Evolutionary conservation across 768 basidiomycete species (phyloP).

Genomic region (Suillus fuscotomentosus): DNA sequence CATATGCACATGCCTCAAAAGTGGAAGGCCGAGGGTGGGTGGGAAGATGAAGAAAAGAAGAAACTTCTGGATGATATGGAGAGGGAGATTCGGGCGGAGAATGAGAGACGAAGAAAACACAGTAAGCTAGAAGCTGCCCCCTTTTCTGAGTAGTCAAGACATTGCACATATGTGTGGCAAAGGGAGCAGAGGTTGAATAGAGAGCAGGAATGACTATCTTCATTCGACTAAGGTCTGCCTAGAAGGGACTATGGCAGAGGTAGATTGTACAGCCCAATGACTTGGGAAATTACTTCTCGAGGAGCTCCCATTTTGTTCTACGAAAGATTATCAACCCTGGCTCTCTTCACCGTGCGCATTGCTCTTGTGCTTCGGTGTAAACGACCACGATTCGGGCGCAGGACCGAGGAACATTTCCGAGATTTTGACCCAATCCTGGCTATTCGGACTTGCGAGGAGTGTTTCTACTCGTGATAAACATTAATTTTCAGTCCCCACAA

Average conservation of each 20-base stretch:
- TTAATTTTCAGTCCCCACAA: not conserved
- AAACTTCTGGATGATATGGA: constrained; percentile 25
- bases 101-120: constrained; percentile 15
- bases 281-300: not conserved
- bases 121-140: not conserved
- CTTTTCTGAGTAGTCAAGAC: not conserved
- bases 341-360: constrained; percentile 69
- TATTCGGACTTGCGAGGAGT: constrained; percentile 73
- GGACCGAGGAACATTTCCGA: constrained; percentile 95
- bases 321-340: constrained; percentile 45
- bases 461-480: constrained; percentile 56
- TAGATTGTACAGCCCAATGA: not conserved
- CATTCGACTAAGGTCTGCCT: not conserved
- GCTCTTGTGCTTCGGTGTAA: constrained; percentile 93
- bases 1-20: constrained; percentile 38
- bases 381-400: constrained; percentile 78
- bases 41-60: constrained; percentile 19
- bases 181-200: not conserved
- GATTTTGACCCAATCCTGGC: constrained; percentile 88
- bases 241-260: not conserved
- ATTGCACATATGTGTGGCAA: not conserved
- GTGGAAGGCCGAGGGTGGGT: constrained; percentile 36
- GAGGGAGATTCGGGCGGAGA: constrained; percentile 29
- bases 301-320: not conserved
- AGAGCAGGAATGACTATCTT: not conserved